A percentile compares a stretch with the other conserved stretches of the same genome.
Evolutionary conservation across 148 eudicot genomes (phyloP).

Genomic region (Bassia scoparia): DNA sequence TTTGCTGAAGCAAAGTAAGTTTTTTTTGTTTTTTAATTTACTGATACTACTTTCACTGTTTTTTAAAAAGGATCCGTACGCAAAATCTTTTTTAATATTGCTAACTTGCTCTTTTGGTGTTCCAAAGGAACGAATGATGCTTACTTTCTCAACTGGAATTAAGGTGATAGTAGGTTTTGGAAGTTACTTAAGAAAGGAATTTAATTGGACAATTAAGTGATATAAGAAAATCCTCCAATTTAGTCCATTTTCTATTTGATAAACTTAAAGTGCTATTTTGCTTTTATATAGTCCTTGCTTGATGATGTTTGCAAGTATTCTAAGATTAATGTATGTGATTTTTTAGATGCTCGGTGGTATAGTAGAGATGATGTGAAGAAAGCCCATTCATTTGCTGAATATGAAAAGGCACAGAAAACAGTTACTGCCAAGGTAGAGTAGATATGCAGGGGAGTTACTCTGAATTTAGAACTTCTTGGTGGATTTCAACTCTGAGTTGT

Average conservation of each 20-base stretch:
- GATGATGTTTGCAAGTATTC: not conserved
- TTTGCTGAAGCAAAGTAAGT: too few relatives aligned
- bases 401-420: slow-evolving; percentile 80
- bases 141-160: too few relatives aligned
- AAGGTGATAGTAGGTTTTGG: not conserved
- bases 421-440: slow-evolving; percentile 69
- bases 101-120: too few relatives aligned
- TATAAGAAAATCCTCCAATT: not conserved
- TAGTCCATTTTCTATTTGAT: not conserved
- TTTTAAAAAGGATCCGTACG: too few relatives aligned
- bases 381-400: slow-evolving; percentile 72
- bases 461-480: slow-evolving; percentile 52
- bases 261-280: too few relatives aligned
- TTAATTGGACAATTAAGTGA: not conserved
- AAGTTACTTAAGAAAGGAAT: not conserved
- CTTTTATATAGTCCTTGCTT: not conserved
- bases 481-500: slow-evolving; percentile 77
- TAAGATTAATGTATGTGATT: not conserved
- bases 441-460: slow-evolving; percentile 75
- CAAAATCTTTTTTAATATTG: too few relatives aligned
- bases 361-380: slow-evolving; percentile 78
- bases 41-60: too few relatives aligned
- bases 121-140: too few relatives aligned
- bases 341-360: slow-evolving; percentile 86
- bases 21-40: too few relatives aligned